These are phyloP conservation scores for Peronospora destructor DNA, from an alignment of 352 stramenopile genomes.

Conservation along the genomic window DNA sequence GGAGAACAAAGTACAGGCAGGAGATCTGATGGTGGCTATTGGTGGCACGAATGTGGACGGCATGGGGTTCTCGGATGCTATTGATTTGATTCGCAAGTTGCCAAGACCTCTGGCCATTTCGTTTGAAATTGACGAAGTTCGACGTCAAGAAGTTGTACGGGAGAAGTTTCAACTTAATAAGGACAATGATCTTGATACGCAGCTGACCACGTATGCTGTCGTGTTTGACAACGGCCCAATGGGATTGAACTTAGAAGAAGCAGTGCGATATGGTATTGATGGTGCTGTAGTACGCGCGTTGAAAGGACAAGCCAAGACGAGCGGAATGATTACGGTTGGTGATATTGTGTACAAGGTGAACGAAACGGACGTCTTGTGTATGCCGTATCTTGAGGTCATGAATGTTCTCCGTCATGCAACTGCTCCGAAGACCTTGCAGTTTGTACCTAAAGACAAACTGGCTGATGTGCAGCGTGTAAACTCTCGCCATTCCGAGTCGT, in stretches of 20 bases:
- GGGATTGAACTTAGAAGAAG: constrained; percentile 82
- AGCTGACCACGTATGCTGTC: constrained; percentile 78
- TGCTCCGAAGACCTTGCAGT: constrained; percentile 72
- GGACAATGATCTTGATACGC: constrained; percentile 58
- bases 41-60: constrained; percentile 64
- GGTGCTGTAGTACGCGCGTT: constrained; percentile 72
- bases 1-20: constrained; percentile 73
- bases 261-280: constrained; percentile 74
- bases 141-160: constrained; percentile 46
- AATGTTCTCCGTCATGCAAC: constrained; percentile 59
- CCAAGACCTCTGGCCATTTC: constrained; percentile 71
- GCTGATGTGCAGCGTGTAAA: constrained; percentile 78
- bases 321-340: constrained; percentile 72
- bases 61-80: constrained; percentile 77
- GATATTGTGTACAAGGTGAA: constrained; percentile 87
- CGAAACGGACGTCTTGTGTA: constrained; percentile 74
- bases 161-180: constrained; percentile 53
- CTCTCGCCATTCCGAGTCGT: constrained; percentile 73
- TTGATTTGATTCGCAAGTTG: constrained; percentile 81
- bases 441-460: constrained; percentile 81
- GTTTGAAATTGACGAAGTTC: constrained; percentile 69
- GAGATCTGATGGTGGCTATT: constrained; percentile 82
- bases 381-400: constrained; percentile 84
- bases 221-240: constrained; percentile 82
- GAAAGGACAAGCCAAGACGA: constrained; percentile 79